phyloP scores from a whole-genome alignment of 2,329 filamentous ascomycete genomes.

The Exophiala spinifera region DNA sequence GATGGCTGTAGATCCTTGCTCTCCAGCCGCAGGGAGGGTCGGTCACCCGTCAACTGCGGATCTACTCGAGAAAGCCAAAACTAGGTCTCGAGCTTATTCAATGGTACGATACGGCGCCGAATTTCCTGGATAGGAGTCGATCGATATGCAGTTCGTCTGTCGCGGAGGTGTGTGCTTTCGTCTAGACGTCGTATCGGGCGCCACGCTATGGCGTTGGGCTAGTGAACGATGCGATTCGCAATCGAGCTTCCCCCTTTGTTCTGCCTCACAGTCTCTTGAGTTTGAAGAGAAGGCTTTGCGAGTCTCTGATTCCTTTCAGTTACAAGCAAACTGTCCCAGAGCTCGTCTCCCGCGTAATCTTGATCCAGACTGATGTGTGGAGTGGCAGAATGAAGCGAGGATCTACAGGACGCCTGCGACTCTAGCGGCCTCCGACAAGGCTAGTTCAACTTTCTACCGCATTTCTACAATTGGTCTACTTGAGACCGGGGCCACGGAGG shows the following conservation, averaged over 20 bases:
- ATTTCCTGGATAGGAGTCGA: background rate
- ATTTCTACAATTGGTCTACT: background rate
- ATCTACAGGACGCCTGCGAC: background rate
- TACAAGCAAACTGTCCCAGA: background rate
- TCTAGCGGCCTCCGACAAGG: slow-evolving; percentile 1
- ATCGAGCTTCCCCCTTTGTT: background rate
- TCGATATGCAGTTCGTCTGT: background rate
- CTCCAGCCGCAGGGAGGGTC: background rate
- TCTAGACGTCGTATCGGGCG: background rate
- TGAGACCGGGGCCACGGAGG: background rate
- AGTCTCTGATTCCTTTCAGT: background rate
- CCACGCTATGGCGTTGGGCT: background rate
- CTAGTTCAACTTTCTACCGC: background rate
- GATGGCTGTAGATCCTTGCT: background rate
- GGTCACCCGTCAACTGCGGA: background rate
- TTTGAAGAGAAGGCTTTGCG: background rate
- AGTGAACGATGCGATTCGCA: background rate
- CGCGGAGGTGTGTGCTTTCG: background rate
- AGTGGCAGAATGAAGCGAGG: background rate
- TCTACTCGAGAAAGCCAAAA: background rate
- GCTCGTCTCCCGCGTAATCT: background rate
- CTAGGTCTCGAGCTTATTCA: background rate
- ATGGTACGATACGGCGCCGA: background rate
- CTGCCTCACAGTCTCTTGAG: background rate
- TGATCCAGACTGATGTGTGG: background rate